These are phyloP conservation scores for Cryptosporidium sp. DNA, from an alignment of 169 alveolate species.

Conservation along the genomic window DNA sequence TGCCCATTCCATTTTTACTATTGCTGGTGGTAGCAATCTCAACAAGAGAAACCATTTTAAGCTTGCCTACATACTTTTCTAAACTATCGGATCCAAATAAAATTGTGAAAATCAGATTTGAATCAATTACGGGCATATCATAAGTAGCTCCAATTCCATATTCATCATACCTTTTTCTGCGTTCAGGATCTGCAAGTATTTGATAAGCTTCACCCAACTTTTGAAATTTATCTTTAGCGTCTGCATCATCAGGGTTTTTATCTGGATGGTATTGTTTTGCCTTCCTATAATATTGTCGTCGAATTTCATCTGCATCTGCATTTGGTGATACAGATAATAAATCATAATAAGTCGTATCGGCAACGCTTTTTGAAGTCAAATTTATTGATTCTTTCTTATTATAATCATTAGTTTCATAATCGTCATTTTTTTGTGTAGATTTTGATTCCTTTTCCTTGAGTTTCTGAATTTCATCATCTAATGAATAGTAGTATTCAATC, in stretches of 20 bases:
- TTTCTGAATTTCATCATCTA: conserved; percentile 83
- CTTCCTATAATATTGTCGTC: conserved; percentile 87
- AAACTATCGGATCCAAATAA: conserved; percentile 90
- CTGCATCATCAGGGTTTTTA: conserved; percentile 90
- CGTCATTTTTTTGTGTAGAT: conserved; percentile 7
- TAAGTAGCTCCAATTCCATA: conserved; percentile 92
- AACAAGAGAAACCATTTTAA: conserved; percentile 86
- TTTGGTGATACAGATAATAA: conserved; percentile 85
- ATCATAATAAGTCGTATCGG: conserved; percentile 86
- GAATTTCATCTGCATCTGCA: conserved; percentile 81
- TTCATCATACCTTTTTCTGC: conserved; percentile 90
- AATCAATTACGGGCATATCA: conserved; percentile 90
- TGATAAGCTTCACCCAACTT: conserved; percentile 85
- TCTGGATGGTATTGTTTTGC: conserved; percentile 94
- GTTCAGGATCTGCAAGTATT: conserved; percentile 93
- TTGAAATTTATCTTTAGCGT: conserved; percentile 89
- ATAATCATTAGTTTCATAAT: conserved; percentile 2
- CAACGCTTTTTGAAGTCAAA: conserved; percentile 77
- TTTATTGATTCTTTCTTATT: conserved; percentile 3
- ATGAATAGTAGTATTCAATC: conserved; percentile 84
- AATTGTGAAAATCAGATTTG: conserved; percentile 87
- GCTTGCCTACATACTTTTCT: conserved; percentile 89
- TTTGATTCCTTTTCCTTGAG: conserved; percentile 55
- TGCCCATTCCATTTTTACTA: not conserved
- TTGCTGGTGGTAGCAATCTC: conserved; percentile 78